A percentile compares a stretch with the other conserved stretches of the same genome.
These are phyloP conservation scores for Draba incana DNA, from an alignment of 345 rosid genomes.

Conservation along the genomic window DNA sequence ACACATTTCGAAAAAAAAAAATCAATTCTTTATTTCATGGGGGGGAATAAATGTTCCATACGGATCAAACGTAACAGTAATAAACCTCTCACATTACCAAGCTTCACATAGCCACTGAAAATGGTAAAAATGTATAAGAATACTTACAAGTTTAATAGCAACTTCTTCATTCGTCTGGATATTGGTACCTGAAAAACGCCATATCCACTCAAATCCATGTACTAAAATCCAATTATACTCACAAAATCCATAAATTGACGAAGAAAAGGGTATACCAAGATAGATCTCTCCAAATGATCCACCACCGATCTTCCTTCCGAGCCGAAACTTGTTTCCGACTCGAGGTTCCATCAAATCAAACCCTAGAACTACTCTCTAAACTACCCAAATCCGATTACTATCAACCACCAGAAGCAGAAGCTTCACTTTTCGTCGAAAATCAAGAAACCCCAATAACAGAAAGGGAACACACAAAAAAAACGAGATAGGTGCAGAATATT, in stretches of 20 bases:
- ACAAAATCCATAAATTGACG: neutral
- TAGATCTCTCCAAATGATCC: slow-evolving; percentile 99
- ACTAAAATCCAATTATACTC: neutral
- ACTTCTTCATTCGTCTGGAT: slow-evolving; percentile 96
- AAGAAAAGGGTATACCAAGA: slow-evolving; percentile 52
- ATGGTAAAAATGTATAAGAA: neutral
- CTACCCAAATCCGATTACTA: slow-evolving; percentile 19
- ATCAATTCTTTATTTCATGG: neutral
- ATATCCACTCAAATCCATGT: slow-evolving; percentile 12
- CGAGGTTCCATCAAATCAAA: slow-evolving; percentile 72
- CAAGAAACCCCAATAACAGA: neutral
- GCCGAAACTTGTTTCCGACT: slow-evolving; percentile 86
- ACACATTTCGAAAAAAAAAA: slow-evolving; percentile 24
- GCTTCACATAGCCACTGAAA: neutral
- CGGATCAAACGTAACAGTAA: slow-evolving; percentile 5
- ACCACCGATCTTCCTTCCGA: slow-evolving; percentile 95
- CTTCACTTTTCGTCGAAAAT: slow-evolving; percentile 14
- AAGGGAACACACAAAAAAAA: neutral
- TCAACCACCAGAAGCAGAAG: neutral
- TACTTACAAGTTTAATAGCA: slow-evolving; percentile 96
- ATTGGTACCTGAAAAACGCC: slow-evolving; percentile 62
- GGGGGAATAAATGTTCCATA: neutral
- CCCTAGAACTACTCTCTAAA: slow-evolving; percentile 25
- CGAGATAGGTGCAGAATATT: slow-evolving; percentile 13
- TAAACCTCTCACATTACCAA: slow-evolving; percentile 18